These are phyloP conservation scores for Geosmithia flava DNA, from an alignment of 2,329 filamentous ascomycete species.

Conservation along the genomic window DNA sequence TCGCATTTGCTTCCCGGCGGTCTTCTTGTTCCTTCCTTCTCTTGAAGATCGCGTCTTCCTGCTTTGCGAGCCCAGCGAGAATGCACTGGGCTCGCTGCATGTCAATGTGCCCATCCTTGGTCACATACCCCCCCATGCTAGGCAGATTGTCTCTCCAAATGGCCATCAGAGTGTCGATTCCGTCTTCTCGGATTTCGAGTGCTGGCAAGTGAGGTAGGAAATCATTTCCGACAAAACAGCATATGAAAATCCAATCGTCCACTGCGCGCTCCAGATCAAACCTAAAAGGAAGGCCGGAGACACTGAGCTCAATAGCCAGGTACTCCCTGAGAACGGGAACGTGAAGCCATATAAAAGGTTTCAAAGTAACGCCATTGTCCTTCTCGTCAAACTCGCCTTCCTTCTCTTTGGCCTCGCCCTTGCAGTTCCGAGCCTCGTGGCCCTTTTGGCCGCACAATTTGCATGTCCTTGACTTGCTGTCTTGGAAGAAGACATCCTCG, in stretches of 20 bases:
- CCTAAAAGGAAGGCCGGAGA: conserved; percentile 70
- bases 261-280: conserved; percentile 91
- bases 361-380: conserved; percentile 54
- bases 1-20: conserved; percentile 65
- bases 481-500: conserved; percentile 92
- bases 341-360: conserved; percentile 98
- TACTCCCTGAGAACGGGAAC: conserved; percentile 89
- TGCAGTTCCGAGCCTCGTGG: conserved; percentile 79
- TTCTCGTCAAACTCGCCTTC: conserved; percentile 74
- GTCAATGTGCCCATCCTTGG: conserved; percentile 87
- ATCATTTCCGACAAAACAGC: conserved; percentile 97
- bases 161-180: conserved; percentile 90
- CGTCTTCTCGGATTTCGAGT: conserved; percentile 91
- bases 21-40: conserved; percentile 80
- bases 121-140: conserved; percentile 88
- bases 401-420: conserved; percentile 66
- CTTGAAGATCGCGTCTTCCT: conserved; percentile 89
- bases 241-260: conserved; percentile 99
- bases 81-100: conserved; percentile 80
- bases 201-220: conserved; percentile 96
- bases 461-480: conserved; percentile 72
- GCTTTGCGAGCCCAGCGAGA: conserved; percentile 74
- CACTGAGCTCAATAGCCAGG: conserved; percentile 75
- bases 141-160: conserved; percentile 94
- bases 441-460: conserved; percentile 85